Evolutionary conservation across 176 grass and related monocot genomes (phyloP).

Genomic region (Carex kokanica): DNA sequence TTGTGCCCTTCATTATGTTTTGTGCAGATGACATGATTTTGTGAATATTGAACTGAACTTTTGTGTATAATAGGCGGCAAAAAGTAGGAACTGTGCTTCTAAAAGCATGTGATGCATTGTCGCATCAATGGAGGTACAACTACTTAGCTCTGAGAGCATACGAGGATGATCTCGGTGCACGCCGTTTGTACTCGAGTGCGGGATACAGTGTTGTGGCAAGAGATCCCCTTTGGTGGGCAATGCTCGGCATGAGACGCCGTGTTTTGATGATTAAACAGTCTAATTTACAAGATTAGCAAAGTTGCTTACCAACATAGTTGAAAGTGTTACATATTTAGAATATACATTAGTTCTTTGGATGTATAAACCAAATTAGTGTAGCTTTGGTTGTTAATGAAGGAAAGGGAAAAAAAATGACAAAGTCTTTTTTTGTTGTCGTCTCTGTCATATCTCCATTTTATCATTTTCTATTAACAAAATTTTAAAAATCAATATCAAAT

Average conservation of each 20-base stretch:
- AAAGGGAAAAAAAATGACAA: not conserved
- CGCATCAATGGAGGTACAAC: slow-evolving; percentile 49
- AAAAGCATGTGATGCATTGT: slow-evolving; percentile 63
- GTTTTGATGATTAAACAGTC: slow-evolving; percentile 76
- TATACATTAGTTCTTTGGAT: not conserved
- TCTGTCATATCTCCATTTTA: too few relatives aligned
- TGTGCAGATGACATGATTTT: not conserved
- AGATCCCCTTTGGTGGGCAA: slow-evolving; percentile 68
- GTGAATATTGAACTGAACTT: not conserved
- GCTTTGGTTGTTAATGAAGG: not conserved
- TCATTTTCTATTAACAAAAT: too few relatives aligned
- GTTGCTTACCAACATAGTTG: not conserved
- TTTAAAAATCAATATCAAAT: too few relatives aligned
- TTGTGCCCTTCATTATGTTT: not conserved
- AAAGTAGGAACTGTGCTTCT: slow-evolving; percentile 74
- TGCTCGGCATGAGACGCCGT: slow-evolving; percentile 55
- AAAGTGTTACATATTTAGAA: not conserved
- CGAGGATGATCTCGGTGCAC: slow-evolving; percentile 59
- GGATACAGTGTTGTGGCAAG: slow-evolving; percentile 54
- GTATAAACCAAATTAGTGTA: not conserved
- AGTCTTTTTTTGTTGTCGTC: too few relatives aligned
- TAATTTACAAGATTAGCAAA: slow-evolving; percentile 22
- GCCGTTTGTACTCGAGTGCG: slow-evolving; percentile 56
- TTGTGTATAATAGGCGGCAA: slow-evolving; percentile 40
- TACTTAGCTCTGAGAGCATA: slow-evolving; percentile 69